A percentile compares a stretch with the other conserved stretches of the same genome.
phyloP scores from a whole-genome alignment of 2,329 filamentous ascomycete species.

The Colletotrichum theobromicola region DNA sequence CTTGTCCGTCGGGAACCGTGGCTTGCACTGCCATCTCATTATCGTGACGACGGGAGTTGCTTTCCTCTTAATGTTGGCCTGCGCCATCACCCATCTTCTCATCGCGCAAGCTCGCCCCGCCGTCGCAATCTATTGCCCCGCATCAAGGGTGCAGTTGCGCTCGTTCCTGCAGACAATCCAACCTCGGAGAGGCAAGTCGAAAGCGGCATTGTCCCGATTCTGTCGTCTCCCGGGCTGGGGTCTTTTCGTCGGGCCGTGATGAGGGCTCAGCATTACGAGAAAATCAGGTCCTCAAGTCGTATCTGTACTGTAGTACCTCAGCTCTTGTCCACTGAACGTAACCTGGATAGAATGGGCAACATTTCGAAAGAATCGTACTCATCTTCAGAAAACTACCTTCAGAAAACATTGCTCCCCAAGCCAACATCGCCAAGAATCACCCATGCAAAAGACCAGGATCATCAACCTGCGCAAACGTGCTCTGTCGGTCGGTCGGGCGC shows the following conservation, averaged over 20 bases:
- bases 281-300: not conserved
- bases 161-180: slow-evolving; percentile 6
- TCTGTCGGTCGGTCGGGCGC: not conserved
- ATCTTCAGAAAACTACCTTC: not conserved
- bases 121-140: not conserved
- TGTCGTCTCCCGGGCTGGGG: not conserved
- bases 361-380: not conserved
- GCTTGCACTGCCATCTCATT: not conserved
- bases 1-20: not conserved
- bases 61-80: not conserved
- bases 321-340: not conserved
- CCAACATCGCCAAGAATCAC: not conserved
- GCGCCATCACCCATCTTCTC: not conserved
- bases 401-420: not conserved
- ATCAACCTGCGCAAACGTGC: slow-evolving; percentile 11
- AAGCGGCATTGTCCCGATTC: not conserved
- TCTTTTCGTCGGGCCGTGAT: not conserved
- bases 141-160: not conserved
- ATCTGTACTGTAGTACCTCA: no score
- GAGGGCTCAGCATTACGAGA: not conserved
- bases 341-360: not conserved
- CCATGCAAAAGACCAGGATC: not conserved
- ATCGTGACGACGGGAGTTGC: not conserved
- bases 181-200: slow-evolving; percentile 13
- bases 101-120: not conserved